Evolutionary conservation across 2,329 filamentous ascomycete genomes (phyloP).

Genomic region (Pestalotiopsis sp.): DNA sequence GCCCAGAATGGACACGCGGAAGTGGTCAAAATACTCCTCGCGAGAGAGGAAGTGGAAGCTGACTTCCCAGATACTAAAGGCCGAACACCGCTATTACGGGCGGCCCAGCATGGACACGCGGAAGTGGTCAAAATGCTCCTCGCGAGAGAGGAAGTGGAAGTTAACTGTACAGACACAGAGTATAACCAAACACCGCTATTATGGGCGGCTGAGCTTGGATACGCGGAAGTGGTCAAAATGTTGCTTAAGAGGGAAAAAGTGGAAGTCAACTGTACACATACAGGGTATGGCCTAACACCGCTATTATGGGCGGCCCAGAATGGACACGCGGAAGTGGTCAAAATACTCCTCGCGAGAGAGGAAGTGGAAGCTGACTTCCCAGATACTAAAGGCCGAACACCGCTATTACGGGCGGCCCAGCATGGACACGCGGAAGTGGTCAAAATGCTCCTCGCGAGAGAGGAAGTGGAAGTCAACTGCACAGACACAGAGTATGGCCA

Average conservation of each 20-base stretch:
- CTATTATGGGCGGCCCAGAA: background rate
- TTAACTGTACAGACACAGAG: no score
- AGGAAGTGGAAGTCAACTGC: background rate
- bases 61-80: no score
- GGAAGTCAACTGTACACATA: no score
- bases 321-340: background rate
- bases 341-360: background rate
- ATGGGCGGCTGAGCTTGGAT: no score
- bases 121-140: constrained; percentile 1
- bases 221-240: no score
- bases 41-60: background rate
- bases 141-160: background rate
- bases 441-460: background rate
- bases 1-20: background rate
- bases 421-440: background rate
- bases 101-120: background rate
- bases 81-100: background rate
- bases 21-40: constrained; percentile 7
- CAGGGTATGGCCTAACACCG: background rate
- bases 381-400: background rate
- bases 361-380: background rate
- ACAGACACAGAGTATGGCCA: background rate
- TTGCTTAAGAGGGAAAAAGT: no score
- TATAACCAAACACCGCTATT: no score
- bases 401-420: background rate